Evolutionary conservation across 257 asterid genomes (phyloP).

Genomic region (Eucommia ulmoides): DNA sequence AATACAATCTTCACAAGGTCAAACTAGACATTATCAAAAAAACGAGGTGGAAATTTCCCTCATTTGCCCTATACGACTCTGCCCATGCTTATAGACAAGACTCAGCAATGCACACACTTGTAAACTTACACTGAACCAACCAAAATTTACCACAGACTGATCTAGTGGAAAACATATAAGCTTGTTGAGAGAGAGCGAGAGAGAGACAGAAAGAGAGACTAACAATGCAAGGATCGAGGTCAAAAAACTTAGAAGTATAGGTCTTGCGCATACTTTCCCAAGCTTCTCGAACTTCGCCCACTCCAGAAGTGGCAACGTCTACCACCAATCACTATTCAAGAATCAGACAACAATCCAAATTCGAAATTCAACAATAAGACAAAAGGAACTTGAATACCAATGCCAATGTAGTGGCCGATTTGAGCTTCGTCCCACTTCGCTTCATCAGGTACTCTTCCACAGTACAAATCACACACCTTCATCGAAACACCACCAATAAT

Average conservation of each 20-base stretch:
- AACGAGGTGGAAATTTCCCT: too few species aligned
- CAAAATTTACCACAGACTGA: too few species aligned
- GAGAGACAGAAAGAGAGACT: constrained; percentile 19
- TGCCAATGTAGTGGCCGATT: constrained; percentile 92
- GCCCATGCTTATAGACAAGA: too few species aligned
- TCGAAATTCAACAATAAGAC: background rate
- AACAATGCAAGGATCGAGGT: constrained; percentile 84
- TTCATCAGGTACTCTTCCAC: constrained; percentile 75
- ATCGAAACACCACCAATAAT: constrained; percentile 3
- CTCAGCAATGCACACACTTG: too few species aligned
- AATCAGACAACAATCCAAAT: constrained; percentile 4
- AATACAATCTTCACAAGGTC: too few species aligned
- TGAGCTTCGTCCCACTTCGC: constrained; percentile 90
- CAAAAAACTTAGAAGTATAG: constrained; percentile 76
- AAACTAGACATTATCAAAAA: too few species aligned
- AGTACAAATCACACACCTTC: constrained; percentile 80
- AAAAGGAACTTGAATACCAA: constrained; percentile 31
- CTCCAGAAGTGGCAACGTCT: constrained; percentile 71
- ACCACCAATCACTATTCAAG: too few species aligned
- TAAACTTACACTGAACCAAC: too few species aligned
- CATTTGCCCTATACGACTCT: too few species aligned
- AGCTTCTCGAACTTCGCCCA: constrained; percentile 67
- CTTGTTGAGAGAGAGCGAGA: too few species aligned
- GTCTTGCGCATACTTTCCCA: constrained; percentile 95
- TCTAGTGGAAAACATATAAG: too few species aligned